Conservation (phyloP, 164 flowering plant species). For the Chimonanthus praecox region DNA sequence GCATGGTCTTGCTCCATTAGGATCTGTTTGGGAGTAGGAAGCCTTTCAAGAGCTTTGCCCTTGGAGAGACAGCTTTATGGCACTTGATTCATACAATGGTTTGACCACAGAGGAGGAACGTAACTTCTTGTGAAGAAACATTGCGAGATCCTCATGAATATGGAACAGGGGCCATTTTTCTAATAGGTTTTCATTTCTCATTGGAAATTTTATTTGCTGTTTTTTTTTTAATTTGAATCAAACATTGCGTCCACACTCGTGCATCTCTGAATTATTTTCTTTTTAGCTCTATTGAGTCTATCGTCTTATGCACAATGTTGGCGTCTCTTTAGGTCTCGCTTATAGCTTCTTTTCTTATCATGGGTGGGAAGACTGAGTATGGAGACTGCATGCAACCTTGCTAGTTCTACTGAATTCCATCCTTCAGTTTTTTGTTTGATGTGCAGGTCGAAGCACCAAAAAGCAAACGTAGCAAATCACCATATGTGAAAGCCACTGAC, state of each 20-base stretch:
- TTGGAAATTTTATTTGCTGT: neutral
- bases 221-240: neutral
- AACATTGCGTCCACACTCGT: neutral
- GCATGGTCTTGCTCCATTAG: no score
- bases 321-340: neutral
- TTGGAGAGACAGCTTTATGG: neutral
- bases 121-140: neutral
- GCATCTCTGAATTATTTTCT: no score
- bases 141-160: neutral
- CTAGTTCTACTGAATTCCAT: neutral
- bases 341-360: neutral
- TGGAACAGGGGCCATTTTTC: neutral
- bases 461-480: conserved; percentile 54
- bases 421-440: conserved; percentile 2
- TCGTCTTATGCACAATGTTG: neutral
- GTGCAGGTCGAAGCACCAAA: conserved; percentile 58
- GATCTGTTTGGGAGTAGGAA: no score
- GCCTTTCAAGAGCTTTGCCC: neutral
- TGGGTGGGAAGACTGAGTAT: neutral
- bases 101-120: neutral
- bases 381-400: neutral
- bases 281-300: neutral
- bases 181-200: neutral
- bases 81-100: neutral
- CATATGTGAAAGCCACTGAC: conserved; percentile 82